These are phyloP conservation scores for Asterionellopsis glacialis DNA, from an alignment of 108 stramenopile genomes.

Conservation along the genomic window DNA sequence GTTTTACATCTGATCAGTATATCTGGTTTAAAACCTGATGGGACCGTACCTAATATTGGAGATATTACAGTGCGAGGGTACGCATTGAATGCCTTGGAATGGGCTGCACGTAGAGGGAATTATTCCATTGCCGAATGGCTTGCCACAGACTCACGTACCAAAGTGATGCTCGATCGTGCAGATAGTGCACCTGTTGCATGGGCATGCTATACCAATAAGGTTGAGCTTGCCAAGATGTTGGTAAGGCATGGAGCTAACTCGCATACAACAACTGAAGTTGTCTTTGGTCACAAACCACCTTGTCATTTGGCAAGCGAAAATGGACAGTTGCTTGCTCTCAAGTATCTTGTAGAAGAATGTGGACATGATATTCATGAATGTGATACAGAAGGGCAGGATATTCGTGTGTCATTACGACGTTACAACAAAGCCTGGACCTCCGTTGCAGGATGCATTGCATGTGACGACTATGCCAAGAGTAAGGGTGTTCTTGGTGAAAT, in stretches of 20 bases:
- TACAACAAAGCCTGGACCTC: conserved; percentile 3
- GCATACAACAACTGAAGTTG: conserved; percentile 8
- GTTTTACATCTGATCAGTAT: neutral
- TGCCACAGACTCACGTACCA: conserved; percentile 9
- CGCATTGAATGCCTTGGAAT: conserved; percentile 7
- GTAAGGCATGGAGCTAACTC: conserved; percentile 18
- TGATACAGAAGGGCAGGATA: conserved; percentile 12
- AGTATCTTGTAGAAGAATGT: conserved; percentile 23
- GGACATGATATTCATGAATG: conserved; percentile 16
- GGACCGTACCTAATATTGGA: conserved; percentile 7
- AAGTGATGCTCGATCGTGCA: conserved; percentile 1
- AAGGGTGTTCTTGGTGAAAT: conserved; percentile 6
- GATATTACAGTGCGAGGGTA: conserved; percentile 12
- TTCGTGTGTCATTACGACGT: conserved; percentile 6
- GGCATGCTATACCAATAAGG: conserved; percentile 21
- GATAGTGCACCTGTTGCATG: conserved; percentile 15
- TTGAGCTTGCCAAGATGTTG: conserved; percentile 15
- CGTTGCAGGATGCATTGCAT: conserved; percentile 6
- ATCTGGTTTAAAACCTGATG: conserved; percentile 12
- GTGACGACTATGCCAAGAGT: conserved; percentile 4
- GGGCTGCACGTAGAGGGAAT: conserved; percentile 11
- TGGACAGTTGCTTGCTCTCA: conserved; percentile 18
- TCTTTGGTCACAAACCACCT: conserved; percentile 14
- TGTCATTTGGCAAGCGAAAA: conserved; percentile 14
- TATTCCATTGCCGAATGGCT: conserved; percentile 9